phyloP scores from a whole-genome alignment of 225 moss, liverwort and hornwort species.

The Pleurozium schreberi region DNA sequence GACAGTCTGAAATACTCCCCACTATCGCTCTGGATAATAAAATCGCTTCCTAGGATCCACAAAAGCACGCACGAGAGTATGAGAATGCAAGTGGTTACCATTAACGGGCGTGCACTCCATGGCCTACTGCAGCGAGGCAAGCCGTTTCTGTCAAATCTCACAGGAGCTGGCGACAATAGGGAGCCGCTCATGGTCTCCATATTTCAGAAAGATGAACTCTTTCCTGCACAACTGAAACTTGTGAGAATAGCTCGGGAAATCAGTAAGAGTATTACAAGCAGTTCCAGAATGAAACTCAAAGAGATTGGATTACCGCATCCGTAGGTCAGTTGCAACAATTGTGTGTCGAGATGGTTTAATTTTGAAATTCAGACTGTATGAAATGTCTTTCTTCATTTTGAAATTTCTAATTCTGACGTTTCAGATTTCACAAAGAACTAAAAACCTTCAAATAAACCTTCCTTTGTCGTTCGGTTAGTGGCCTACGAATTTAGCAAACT shows the following conservation, averaged over 20 bases:
- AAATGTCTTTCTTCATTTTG: not conserved
- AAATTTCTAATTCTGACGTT: not conserved
- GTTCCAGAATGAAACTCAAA: not conserved
- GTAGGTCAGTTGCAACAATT: not conserved
- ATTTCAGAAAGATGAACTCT: not conserved
- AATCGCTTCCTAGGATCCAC: not conserved
- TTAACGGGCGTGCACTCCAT: not conserved
- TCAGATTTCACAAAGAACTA: not conserved
- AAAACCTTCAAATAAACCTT: not conserved
- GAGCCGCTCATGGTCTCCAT: conserved; percentile 28
- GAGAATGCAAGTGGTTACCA: not conserved
- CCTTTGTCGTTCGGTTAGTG: not conserved
- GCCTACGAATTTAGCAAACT: not conserved
- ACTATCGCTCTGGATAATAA: not conserved
- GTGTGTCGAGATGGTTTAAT: not conserved
- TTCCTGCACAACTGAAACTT: not conserved
- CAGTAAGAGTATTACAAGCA: not conserved
- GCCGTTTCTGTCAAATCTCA: not conserved
- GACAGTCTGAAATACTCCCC: not conserved
- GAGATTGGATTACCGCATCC: not conserved
- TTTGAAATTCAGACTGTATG: not conserved
- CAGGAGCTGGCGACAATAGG: not conserved
- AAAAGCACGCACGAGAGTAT: not conserved
- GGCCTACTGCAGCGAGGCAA: not conserved
- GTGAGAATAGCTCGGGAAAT: not conserved